A percentile compares a stretch with the other conserved stretches of the same genome.
Evolutionary conservation across 257 asterid genomes (phyloP).

Genomic region (Prunella vulgaris): DNA sequence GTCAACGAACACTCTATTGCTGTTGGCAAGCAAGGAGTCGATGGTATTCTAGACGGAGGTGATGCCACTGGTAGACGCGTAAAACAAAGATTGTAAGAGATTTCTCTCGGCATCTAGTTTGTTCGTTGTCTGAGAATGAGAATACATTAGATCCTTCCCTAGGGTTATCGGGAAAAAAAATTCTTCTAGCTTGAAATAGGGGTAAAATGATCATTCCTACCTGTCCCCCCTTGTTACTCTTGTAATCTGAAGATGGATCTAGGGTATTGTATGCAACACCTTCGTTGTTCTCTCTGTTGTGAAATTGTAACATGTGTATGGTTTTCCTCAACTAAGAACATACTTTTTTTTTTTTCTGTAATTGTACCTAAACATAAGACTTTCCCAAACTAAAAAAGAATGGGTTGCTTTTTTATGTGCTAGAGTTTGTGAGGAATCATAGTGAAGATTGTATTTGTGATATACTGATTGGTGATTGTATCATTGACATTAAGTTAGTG

Average conservation of each 20-base stretch:
- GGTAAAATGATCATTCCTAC: slow-evolving; percentile 30
- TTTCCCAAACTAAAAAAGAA: neutral
- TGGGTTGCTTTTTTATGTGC: neutral
- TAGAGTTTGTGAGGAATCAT: neutral
- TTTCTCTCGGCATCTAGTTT: slow-evolving; percentile 6
- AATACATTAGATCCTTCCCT: slow-evolving; percentile 28
- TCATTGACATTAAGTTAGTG: neutral
- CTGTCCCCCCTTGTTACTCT: neutral
- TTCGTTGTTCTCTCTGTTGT: slow-evolving; percentile 8
- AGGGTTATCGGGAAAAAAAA: slow-evolving; percentile 21
- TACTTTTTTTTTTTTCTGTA: neutral
- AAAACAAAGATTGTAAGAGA: slow-evolving; percentile 54
- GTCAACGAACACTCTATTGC: slow-evolving; percentile 52
- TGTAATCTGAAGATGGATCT: slow-evolving; percentile 27
- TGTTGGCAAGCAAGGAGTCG: slow-evolving; percentile 54
- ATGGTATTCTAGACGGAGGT: slow-evolving; percentile 56
- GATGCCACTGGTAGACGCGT: slow-evolving; percentile 86
- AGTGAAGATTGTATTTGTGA: neutral
- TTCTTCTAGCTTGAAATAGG: slow-evolving; percentile 23
- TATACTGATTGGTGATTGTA: neutral
- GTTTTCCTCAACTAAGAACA: neutral
- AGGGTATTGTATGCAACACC: neutral
- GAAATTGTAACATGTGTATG: slow-evolving; percentile 25
- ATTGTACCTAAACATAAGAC: neutral
- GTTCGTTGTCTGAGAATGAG: slow-evolving; percentile 13